A percentile compares a stretch with the other conserved stretches of the same genome.
Evolutionary conservation across 2,329 filamentous ascomycete genomes (phyloP).

Genomic region (Aaosphaeria arxii): DNA sequence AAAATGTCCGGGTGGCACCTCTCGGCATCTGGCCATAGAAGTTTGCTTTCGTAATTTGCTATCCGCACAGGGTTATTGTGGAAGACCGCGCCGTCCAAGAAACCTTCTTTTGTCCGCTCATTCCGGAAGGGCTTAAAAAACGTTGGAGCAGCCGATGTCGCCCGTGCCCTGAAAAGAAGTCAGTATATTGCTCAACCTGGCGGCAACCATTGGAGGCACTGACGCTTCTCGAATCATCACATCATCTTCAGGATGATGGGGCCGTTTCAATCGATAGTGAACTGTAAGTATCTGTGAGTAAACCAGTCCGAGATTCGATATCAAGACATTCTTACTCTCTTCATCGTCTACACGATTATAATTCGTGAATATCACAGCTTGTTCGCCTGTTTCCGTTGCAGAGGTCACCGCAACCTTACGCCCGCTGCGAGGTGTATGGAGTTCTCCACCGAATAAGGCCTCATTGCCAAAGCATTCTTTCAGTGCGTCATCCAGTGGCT

Average conservation of each 20-base stretch:
- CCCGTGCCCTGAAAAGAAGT: conserved; percentile 34
- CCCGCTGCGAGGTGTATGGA: not conserved
- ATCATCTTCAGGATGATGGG: conserved; percentile 7
- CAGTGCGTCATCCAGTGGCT: conserved; percentile 37
- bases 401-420: conserved; percentile 39
- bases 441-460: conserved; percentile 36
- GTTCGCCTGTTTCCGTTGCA: conserved; percentile 36
- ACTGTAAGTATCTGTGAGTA: conserved; percentile 1
- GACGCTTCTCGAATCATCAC: conserved; percentile 9
- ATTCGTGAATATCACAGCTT: conserved; percentile 44
- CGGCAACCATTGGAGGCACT: not conserved
- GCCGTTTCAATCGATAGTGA: conserved; percentile 4
- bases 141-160: conserved; percentile 43
- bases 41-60: conserved; percentile 41
- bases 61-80: conserved; percentile 46
- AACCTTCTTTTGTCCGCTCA: conserved; percentile 37
- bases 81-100: conserved; percentile 44
- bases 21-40: conserved; percentile 17
- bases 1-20: conserved; percentile 18
- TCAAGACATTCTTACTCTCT: not conserved
- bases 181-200: not conserved
- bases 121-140: conserved; percentile 47
- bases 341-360: conserved; percentile 44
- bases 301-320: not conserved
- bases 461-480: conserved; percentile 19